Base-by-base conservation (phyloP, 768 basidiomycete genomes). In the Boletellus ananas region DNA sequence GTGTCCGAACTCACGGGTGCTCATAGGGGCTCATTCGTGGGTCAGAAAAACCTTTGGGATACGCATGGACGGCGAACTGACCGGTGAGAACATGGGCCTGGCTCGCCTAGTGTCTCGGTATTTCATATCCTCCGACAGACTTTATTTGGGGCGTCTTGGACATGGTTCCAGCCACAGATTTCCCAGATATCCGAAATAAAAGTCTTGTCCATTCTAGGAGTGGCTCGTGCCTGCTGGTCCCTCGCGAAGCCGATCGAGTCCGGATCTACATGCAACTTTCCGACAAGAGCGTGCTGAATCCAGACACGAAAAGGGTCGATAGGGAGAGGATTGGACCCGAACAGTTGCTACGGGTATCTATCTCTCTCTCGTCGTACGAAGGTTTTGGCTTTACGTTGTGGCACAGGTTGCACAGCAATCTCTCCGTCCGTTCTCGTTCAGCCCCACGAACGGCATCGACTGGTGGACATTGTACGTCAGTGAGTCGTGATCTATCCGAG, bases 11-110 rank as follows among this genome's bases (percentile, higher is more conserved):
- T 47, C 33, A 63, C n/a, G 25, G 36, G 11, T 25, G 16, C 41
- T 13, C 38, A 37, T 58, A 87, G 85, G 87, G 6, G 88, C 87
- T 0, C 88, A 90, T 67, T 90, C 87, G 11, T 90, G 88, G 87
- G 85, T 91, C 20, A 78, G 90, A 21, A 88, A 87, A 51, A 49
- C 68, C 0, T 70, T 88, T 9, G 73, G 74, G 9, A 83, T 91
- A 44, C 60, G 69, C 4, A 85, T 91, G 86, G 80, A 89, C 51
- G 90, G 90, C 6, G 87, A 90, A 63, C 83, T 87, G 52, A 76
- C 64, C 12, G 73, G 77, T 67, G 52, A 58, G 47, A 53, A 46
- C 2, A 16, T 25, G 25, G 12, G 6, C 16, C 41, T 14, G 1
- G 6, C 25, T 43, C 11, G 18, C 2, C 21, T n/a, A 12, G 18